These are phyloP conservation scores for Ailanthus altissimus DNA, from an alignment of 345 rosid species.

Conservation along the genomic window DNA sequence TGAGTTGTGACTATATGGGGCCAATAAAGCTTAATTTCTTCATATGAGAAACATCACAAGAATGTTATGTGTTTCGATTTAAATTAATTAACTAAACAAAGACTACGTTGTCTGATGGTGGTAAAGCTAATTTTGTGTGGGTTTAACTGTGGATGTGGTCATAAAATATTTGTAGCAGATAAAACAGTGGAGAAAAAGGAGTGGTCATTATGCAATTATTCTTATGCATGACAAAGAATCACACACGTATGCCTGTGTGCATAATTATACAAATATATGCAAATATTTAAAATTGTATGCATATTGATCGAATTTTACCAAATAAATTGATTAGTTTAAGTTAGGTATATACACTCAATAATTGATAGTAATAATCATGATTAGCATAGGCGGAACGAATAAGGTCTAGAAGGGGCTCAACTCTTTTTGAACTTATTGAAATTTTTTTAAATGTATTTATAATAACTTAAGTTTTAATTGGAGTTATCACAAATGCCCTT, in stretches of 20 bases:
- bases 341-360: not conserved
- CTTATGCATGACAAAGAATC: not conserved
- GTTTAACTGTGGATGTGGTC: not conserved
- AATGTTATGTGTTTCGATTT: too few relatives aligned
- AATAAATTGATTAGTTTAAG: too few relatives aligned
- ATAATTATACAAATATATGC: too few relatives aligned
- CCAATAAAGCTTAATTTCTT: not conserved
- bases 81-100: not conserved
- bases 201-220: not conserved
- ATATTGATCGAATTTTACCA: not conserved
- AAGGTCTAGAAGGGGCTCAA: too few relatives aligned
- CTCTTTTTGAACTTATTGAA: too few relatives aligned
- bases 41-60: not conserved
- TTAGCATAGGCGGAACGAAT: too few relatives aligned
- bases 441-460: too few relatives aligned
- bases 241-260: not conserved
- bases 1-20: not conserved
- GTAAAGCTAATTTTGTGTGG: not conserved
- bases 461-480: too few relatives aligned
- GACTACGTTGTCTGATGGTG: not conserved
- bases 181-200: not conserved
- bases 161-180: not conserved
- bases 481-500: too few relatives aligned
- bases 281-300: not conserved
- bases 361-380: not conserved